Evolutionary conservation across 1,284 basidiomycete genomes (phyloP), one percentile per base, ranked within the genome.

Genomic region (Apiotrichum gamsii): DNA sequence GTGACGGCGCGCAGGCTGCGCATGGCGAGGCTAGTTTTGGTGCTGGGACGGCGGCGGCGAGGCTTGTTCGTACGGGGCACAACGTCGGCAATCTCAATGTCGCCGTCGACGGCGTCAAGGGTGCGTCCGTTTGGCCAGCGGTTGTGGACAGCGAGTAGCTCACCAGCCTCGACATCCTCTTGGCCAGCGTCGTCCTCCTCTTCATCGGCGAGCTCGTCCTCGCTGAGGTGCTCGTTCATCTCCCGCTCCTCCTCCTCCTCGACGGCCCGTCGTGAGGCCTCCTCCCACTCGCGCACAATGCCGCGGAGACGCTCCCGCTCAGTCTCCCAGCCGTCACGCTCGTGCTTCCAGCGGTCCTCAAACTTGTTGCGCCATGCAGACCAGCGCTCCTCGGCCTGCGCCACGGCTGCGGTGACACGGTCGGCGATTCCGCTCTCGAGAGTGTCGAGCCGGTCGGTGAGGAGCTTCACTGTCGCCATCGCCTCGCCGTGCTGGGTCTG

Each of bases 281-380:
- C 77, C 57, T 95, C 91, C 85, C 87, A 93, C 54, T 91, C 87
- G 31, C 85, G 81, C 30, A 85, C 79, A 9, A 87, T 85, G 19
- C 79, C 77, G 33, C 78, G 76, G 8, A 95, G 75, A 25, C 86
- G 77, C 54, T 86, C 84, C 3, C 89, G 78, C 70, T 95, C 93
- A 20, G 80, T 74, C 6, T 78, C 78, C 88, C 90, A 90, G 41
- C 85, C 84, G 57, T 87, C 82, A 54, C 85, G 80, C 36, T 90
- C 83, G 47, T 76, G 73, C 28, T 74, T 77, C 87, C 87, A 93
- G 44, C 85, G 80, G 8, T 84, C 84, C 59, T 93, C 88, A 15
- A 76, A 74, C 51, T 76, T 75, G 36, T 70, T 60, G 51, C 72
- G 67, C 77, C 78, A 80, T 8, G 65, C 64, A 25, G 76, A 77